Base-by-base conservation (phyloP, 208 protist genomes). In the Acanthamoeba castellanii region DNA sequence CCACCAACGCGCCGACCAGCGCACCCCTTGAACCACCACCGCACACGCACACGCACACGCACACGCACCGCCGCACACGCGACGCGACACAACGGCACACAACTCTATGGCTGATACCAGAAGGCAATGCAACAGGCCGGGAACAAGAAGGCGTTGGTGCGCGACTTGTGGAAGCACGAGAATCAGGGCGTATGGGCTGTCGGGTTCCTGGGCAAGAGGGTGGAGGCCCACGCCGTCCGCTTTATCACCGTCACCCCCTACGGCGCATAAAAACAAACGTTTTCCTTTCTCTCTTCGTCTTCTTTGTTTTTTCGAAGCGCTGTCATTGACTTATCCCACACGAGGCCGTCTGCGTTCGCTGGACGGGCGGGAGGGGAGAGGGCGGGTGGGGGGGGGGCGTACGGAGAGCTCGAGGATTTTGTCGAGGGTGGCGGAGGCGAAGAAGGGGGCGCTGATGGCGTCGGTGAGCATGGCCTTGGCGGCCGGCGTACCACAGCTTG, bases 101-200 rank as follows among this genome's bases (percentile, higher is more conserved):
- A n/a, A n/a, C n/a, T n/a, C n/a, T n/a, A n/a, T n/a, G n/a, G n/a
- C n/a, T n/a, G n/a, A n/a, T n/a, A n/a, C n/a, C n/a, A n/a, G n/a
- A n/a, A n/a, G n/a, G 66, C 66, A n/a, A 7, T 37, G 13, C 66
- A 74, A 7, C 66, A 74, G 66, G 30, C 20, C 20, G 7, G 27
- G 22, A 27, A 5, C 13, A 34, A 8, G 13, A 72, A 47, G 18
- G 66, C 32, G n/a, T 37, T n/a, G 20, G 90, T 94, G 45, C 27
- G 93, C 16, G 93, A 95, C 81, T 34, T 95, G 81, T 95, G 93
- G 93, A 18, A 57, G 22, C 93, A 95, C 85, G 25, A 89, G 52
- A 45, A 94, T n/a, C 11, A 84, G 66, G 93, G 93, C 76, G 27
- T 76, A 9, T 85, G 13, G 20, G 25, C 7, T 34, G 7, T 18